A percentile compares a stretch with the other conserved stretches of the same genome.
phyloP scores from a whole-genome alignment of 208 protist species.

The Wallacemonas rigidus region DNA sequence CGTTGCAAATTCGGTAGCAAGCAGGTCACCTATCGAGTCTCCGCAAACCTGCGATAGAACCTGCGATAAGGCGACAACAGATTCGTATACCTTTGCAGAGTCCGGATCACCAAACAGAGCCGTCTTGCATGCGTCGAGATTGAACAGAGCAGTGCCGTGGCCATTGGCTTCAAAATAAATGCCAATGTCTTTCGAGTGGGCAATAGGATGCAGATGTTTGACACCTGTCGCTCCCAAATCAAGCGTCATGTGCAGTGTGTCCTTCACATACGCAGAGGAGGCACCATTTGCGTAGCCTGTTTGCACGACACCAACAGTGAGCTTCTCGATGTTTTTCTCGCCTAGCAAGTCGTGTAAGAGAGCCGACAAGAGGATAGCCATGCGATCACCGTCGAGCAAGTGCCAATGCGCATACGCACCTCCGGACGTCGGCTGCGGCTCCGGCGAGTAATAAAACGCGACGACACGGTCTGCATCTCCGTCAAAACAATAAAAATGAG shows the following conservation, averaged over 20 bases:
- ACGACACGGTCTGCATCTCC: conserved; percentile 95
- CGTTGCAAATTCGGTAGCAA: conserved; percentile 75
- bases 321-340: conserved; percentile 24
- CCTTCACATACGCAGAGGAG: conserved; percentile 79
- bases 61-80: conserved; percentile 21
- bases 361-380: conserved; percentile 72
- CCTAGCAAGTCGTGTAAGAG: conserved; percentile 59
- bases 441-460: conserved; percentile 42
- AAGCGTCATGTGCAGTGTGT: conserved; percentile 45
- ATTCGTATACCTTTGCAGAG: conserved; percentile 2
- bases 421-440: not conserved
- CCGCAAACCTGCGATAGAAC: conserved; percentile 86
- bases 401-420: conserved; percentile 26
- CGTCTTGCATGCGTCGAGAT: conserved; percentile 18
- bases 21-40: conserved; percentile 83
- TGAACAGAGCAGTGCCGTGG: conserved; percentile 94
- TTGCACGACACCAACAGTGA: conserved; percentile 91
- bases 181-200: conserved; percentile 87
- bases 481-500: conserved; percentile 91
- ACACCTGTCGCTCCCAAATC: conserved; percentile 90
- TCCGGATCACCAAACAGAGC: not conserved
- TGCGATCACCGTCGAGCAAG: conserved; percentile 84
- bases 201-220: conserved; percentile 94
- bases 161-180: conserved; percentile 98
- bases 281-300: conserved; percentile 96